Evolutionary conservation across 352 stramenopile species (phyloP).

Genomic region (Pythium biforme): DNA sequence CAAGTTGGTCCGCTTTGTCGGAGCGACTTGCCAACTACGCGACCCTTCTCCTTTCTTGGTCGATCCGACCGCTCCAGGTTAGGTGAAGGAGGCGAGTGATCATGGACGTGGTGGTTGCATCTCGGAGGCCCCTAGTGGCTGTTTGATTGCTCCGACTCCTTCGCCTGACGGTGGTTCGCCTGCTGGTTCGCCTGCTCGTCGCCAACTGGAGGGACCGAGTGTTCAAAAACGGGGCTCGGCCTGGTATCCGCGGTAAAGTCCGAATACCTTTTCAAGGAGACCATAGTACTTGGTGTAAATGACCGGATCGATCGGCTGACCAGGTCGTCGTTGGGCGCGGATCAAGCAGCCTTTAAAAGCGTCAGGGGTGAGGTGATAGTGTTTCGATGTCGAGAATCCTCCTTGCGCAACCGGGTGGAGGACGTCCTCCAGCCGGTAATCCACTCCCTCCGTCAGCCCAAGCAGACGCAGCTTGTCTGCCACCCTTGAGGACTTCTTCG

Average conservation of each 20-base stretch:
- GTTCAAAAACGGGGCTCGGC: no score
- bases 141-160: no score
- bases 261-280: not conserved
- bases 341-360: not conserved
- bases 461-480: not conserved
- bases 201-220: no score
- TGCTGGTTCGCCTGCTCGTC: no score
- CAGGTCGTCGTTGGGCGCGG: not conserved
- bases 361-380: not conserved
- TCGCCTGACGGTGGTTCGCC: no score
- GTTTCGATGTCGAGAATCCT: not conserved
- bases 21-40: no score
- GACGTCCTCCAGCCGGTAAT: not conserved
- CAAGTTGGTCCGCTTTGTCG: no score
- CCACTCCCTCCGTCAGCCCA: not conserved
- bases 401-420: not conserved
- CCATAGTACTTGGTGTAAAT: not conserved
- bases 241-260: not conserved
- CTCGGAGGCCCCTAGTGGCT: no score
- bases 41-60: no score
- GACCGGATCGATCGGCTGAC: not conserved
- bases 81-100: no score
- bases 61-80: no score
- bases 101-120: no score
- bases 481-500: not conserved